Evolutionary conservation across 768 basidiomycete genomes (phyloP).

Genomic region (Mycena chlorophos): DNA sequence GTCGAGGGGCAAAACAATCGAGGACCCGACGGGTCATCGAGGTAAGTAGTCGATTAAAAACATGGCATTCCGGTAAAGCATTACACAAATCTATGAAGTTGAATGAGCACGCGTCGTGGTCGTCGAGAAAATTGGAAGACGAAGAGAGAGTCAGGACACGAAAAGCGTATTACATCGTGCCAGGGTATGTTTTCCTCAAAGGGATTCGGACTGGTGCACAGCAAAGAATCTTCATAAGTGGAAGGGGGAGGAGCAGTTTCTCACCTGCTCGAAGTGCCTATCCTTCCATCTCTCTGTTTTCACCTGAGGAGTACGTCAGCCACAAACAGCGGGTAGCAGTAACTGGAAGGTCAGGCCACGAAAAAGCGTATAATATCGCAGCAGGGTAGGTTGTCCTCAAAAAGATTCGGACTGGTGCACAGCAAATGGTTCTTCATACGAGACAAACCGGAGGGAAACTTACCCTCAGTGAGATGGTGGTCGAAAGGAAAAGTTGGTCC

Average conservation of each 20-base stretch:
- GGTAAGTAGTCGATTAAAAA: too few relatives aligned
- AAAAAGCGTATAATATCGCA: constrained; percentile 19
- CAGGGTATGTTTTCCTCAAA: constrained; percentile 50
- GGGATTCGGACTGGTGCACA: constrained; percentile 62
- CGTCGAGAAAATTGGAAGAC: neutral
- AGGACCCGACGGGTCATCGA: too few relatives aligned
- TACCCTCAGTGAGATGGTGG: neutral
- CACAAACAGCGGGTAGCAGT: constrained; percentile 7
- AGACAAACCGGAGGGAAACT: neutral
- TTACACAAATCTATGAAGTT: too few relatives aligned
- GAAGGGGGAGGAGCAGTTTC: constrained; percentile 16
- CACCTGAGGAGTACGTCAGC: constrained; percentile 20
- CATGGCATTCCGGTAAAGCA: too few relatives aligned
- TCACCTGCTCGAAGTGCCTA: too few relatives aligned
- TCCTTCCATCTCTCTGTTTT: too few relatives aligned
- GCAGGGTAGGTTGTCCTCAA: neutral
- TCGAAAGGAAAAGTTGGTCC: constrained; percentile 2
- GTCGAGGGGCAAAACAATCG: too few relatives aligned
- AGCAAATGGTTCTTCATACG: neutral
- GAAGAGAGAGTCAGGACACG: constrained; percentile 44
- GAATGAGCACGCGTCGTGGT: too few relatives aligned
- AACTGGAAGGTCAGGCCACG: neutral
- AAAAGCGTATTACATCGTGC: constrained; percentile 50
- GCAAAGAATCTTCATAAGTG: constrained; percentile 46
- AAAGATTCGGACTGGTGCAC: neutral